phyloP scores from a whole-genome alignment of 2,329 filamentous ascomycete species.

The Alternaria triticina region DNA sequence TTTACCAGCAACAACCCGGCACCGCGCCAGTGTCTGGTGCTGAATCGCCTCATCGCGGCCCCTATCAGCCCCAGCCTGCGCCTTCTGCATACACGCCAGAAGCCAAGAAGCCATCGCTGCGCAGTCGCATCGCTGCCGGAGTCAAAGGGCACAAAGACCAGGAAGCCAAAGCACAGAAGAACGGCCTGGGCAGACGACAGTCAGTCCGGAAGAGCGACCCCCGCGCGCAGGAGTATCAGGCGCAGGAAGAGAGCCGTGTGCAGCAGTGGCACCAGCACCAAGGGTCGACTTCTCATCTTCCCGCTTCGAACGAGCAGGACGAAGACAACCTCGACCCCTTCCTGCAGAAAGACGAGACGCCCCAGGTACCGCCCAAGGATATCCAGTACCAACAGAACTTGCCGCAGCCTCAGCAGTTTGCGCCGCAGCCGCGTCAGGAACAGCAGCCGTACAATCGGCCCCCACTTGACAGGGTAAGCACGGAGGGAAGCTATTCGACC shows the following conservation, averaged over 20 bases:
- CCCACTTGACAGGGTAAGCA: slow-evolving; percentile 49
- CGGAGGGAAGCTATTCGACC: slow-evolving; percentile 46
- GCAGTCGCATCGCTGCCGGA: slow-evolving; percentile 41
- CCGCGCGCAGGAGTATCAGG: slow-evolving; percentile 34
- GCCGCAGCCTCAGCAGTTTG: slow-evolving; percentile 33
- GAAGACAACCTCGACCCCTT: slow-evolving; percentile 48
- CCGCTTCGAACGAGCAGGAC: slow-evolving; percentile 47
- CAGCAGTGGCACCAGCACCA: slow-evolving; percentile 38
- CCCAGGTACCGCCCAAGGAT: slow-evolving; percentile 47
- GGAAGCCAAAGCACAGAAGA: slow-evolving; percentile 39
- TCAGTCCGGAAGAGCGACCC: slow-evolving; percentile 47
- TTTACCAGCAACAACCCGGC: slow-evolving; percentile 33
- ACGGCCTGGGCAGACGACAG: slow-evolving; percentile 39
- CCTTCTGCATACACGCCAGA: slow-evolving; percentile 22
- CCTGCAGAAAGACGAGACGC: slow-evolving; percentile 42
- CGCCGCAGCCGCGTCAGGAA: slow-evolving; percentile 38
- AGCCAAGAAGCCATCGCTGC: slow-evolving; percentile 42
- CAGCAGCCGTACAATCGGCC: slow-evolving; percentile 43
- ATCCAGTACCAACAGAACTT: slow-evolving; percentile 34
- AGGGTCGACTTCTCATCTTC: slow-evolving; percentile 43
- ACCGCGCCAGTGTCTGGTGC: slow-evolving; percentile 30
- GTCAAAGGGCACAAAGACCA: slow-evolving; percentile 43
- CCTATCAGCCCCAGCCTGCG: slow-evolving; percentile 30
- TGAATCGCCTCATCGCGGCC: slow-evolving; percentile 32
- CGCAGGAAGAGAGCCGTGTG: slow-evolving; percentile 31